Conservation (phyloP, 257 asterid genomes). For the Lantana camara region DNA sequence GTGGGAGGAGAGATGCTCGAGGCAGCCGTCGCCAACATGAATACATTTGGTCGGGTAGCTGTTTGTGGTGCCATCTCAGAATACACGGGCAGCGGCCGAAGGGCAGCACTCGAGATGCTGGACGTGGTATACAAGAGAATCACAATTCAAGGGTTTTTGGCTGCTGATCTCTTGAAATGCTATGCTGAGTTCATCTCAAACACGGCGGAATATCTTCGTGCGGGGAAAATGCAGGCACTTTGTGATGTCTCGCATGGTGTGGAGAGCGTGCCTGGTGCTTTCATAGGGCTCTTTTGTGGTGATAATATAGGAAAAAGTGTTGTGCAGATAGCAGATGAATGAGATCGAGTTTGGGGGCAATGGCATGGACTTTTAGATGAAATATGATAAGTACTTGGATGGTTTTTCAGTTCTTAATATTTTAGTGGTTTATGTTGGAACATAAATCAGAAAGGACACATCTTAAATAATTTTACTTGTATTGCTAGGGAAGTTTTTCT, state of each 20-base stretch:
- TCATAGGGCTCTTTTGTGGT: conserved; percentile 53
- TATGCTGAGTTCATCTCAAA: conserved; percentile 44
- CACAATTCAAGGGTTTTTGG: conserved; percentile 62
- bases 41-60: conserved; percentile 60
- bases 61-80: conserved; percentile 76
- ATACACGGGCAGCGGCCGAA: conserved; percentile 40
- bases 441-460: no score
- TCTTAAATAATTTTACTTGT: no score
- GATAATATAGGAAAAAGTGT: conserved; percentile 59
- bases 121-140: conserved; percentile 64
- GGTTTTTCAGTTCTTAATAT: no score
- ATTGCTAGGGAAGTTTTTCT: no score
- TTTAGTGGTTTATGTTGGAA: no score
- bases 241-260: conserved; percentile 55
- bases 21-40: conserved; percentile 71
- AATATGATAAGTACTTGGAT: no score
- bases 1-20: conserved; percentile 77
- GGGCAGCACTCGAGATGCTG: conserved; percentile 48
- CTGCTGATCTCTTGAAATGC: conserved; percentile 46
- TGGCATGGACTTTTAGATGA: no score
- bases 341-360: not conserved
- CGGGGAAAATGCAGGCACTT: conserved; percentile 50
- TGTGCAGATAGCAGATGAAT: conserved; percentile 48
- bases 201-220: conserved; percentile 42
- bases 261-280: conserved; percentile 63